phyloP scores from a whole-genome alignment of 176 grass and related monocot species.

The Zoysia pacifica region DNA sequence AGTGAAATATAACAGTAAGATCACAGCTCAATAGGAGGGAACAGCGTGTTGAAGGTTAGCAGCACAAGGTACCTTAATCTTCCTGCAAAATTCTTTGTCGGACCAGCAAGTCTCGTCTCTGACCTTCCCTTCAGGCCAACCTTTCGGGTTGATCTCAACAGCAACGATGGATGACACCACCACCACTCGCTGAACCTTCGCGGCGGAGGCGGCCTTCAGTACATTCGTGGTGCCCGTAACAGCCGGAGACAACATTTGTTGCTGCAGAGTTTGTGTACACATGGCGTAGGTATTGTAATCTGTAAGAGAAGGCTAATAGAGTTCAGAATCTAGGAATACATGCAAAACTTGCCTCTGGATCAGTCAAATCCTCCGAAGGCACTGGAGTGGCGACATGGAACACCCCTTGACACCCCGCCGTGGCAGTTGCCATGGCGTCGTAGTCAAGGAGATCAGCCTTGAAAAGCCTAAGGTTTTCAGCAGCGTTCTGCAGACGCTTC shows the following conservation, averaged over 20 bases:
- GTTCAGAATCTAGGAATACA: too few relatives aligned
- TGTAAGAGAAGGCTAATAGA: background rate
- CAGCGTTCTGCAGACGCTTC: conserved; percentile 33
- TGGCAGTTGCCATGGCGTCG: conserved; percentile 18
- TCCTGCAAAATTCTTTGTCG: conserved; percentile 44
- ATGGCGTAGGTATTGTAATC: background rate
- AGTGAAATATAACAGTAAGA: background rate
- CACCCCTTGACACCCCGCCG: conserved; percentile 47
- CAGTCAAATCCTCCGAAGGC: background rate
- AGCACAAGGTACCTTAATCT: conserved; percentile 11
- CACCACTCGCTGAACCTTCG: conserved; percentile 27
- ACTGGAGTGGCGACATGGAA: conserved; percentile 63
- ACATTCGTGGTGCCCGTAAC: conserved; percentile 42
- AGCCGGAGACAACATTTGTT: conserved; percentile 41
- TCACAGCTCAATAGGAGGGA: background rate
- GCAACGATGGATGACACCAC: conserved; percentile 44
- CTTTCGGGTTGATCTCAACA: conserved; percentile 33
- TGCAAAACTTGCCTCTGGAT: conserved; percentile 43
- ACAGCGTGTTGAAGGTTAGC: background rate
- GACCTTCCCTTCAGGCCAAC: conserved; percentile 41
- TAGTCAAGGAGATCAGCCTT: conserved; percentile 56
- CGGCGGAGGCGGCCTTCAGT: conserved; percentile 26
- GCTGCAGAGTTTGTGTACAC: background rate
- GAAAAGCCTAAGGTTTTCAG: conserved; percentile 44
- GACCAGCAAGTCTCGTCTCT: conserved; percentile 55